Evolutionary conservation across 2,329 filamentous ascomycete genomes (phyloP), one percentile per base, ranked within the genome.

Genomic region (Pezicula rhizophila): DNA sequence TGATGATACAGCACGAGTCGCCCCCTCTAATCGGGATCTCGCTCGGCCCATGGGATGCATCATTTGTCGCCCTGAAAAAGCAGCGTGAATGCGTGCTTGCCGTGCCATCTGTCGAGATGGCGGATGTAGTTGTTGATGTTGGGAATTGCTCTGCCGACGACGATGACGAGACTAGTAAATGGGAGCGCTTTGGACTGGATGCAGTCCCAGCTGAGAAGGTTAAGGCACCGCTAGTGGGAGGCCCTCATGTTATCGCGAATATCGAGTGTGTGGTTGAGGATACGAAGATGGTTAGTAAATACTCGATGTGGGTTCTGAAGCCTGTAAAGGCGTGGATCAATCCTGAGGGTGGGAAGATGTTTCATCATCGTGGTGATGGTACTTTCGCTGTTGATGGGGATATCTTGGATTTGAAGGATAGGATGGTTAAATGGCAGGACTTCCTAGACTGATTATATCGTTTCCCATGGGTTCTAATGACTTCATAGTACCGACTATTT

Each of bases 261-360:
- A 58, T 67, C 35, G 65, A 68, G 55, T 68, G 65, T 50, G 62
- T 65, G 15, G 63, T 68, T 26, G 60, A 66, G 47, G 64, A 67
- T 49, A 57, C 54, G 6, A 59, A 56, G 45, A 62, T 64, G 58
- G 64, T 65, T 39, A 55, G 59, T 48, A 64, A 63, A 38, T 66
- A 65, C 52, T 54, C 55, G 25, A 63, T 66, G 57, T 67, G 65
- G 65, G 63, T 67, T 34, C 48, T 67, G 23, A 59, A 60, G 42
- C 57, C 59, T n/a, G 62, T 66, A 11, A 60, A 59, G 45, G 64
- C 62, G 20, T 67, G 65, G 64, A 57, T 62, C 12, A 61, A 61
- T 47, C 60, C 59, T 42, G 57, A 61, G 17, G 60, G 58, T 28
- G 61, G 57, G 38, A 61, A 52, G 53, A 66, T 66, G 64, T 63